Evolutionary conservation across 495 filamentous ascomycete species (phyloP), one percentile per base, ranked within the genome.

Genomic region (Aspergillus cavernicola): DNA sequence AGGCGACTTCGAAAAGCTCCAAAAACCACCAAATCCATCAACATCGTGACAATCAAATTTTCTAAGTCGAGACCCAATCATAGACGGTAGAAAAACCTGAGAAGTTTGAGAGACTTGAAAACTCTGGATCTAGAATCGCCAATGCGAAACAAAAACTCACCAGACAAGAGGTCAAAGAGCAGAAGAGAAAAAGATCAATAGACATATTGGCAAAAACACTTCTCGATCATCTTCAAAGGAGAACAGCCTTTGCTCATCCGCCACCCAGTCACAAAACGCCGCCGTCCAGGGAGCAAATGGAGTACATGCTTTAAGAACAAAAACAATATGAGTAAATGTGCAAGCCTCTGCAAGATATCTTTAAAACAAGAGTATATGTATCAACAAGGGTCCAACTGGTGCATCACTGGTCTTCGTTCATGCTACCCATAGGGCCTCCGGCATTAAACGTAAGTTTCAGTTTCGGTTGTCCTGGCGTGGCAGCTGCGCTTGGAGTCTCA

Each of bases 401-500:
- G 24, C 40, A 49, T 74, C 56, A 74, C 40, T 74, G 68, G 12
- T 72, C 68, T 23, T 76, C 66, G 36, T 60, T 67, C 28, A 57
- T 61, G 15, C 57, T 66, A 15, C 57, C 11, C 62, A 38, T 63
- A 67, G 33, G 67, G 64, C 36, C 66, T 41, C 67, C 61, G 50
- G 72, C 77, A 55, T 80, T 82, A 61, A 82, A 72, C 37, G 80
- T 76, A 52, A 83, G 66, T 64, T 83, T 75, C 63, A 86, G 37
- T 77, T 85, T 76, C 65, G 71, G 74, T 65, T 82, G 77, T 61
- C 65, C 80, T 50, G 68, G 75, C 44, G 66, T 71, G 11, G 74
- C 68, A 38, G 74, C 69, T 35, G 84, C 79, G 64, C 85, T 72
- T 4, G 89, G 89, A 6, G 89, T 93, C 24, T 85, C 86, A 10